Evolutionary conservation across 2,329 filamentous ascomycete species (phyloP).

Genomic region (Fusarium brachygibbosum): DNA sequence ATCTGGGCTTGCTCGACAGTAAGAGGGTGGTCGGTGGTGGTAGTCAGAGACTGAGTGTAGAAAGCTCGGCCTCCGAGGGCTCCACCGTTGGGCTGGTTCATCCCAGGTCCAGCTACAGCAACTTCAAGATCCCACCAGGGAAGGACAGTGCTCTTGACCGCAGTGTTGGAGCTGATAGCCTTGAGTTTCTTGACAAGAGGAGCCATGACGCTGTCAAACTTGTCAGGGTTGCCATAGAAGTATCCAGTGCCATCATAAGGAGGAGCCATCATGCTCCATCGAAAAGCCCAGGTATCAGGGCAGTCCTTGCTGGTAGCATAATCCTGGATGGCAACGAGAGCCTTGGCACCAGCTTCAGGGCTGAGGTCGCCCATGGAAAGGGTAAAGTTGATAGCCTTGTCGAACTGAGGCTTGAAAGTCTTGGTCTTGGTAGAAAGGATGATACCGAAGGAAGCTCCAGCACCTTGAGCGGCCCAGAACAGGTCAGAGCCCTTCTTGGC

Average conservation of each 20-base stretch:
- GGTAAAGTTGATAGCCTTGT: constrained; percentile 43
- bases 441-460: constrained; percentile 44
- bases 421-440: constrained; percentile 45
- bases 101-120: constrained; percentile 33
- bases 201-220: constrained; percentile 34
- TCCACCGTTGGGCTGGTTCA: constrained; percentile 42
- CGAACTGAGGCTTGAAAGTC: constrained; percentile 42
- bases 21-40: constrained; percentile 45
- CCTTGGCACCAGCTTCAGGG: constrained; percentile 32
- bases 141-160: constrained; percentile 39
- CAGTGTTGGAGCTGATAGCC: constrained; percentile 18
- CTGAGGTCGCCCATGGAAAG: constrained; percentile 32
- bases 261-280: constrained; percentile 38
- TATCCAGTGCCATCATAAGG: constrained; percentile 39
- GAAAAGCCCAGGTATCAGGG: constrained; percentile 44
- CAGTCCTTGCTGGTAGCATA: constrained; percentile 28
- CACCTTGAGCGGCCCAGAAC: constrained; percentile 45
- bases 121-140: constrained; percentile 46
- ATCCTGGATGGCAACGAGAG: constrained; percentile 45
- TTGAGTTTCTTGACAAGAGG: constrained; percentile 35
- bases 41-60: constrained; percentile 41
- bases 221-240: constrained; percentile 46
- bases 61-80: constrained; percentile 42
- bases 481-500: constrained; percentile 39
- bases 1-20: constrained; percentile 37